A percentile compares a stretch with the other conserved stretches of the same genome.
Conservation (phyloP, 192 early-diverging fungal species). For the Coemansia sp. region DNA sequence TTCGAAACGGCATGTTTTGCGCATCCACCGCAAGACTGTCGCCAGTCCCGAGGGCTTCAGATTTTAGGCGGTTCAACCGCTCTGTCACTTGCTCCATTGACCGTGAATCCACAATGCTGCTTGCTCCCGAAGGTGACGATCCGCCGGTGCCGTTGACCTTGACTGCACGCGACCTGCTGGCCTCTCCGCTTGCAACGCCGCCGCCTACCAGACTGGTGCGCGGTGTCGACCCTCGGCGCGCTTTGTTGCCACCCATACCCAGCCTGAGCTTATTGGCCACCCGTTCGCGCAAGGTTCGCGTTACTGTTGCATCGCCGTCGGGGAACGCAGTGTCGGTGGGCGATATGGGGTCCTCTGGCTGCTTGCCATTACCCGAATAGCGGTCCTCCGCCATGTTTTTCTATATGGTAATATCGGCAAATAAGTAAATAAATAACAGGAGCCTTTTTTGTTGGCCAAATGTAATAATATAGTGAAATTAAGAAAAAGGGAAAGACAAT, state of each 20-base stretch:
- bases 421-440: not conserved
- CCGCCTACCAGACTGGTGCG: conserved; percentile 22
- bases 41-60: conserved; percentile 6
- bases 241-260: conserved; percentile 37
- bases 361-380: not conserved
- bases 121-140: conserved; percentile 4
- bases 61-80: conserved; percentile 24
- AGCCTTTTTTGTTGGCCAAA: not conserved
- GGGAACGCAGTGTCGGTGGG: not conserved
- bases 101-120: conserved; percentile 2
- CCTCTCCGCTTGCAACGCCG: not conserved
- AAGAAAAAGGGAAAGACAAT: conserved; percentile 10
- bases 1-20: conserved; percentile 22
- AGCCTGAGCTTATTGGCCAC: conserved; percentile 13
- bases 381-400: not conserved
- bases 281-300: conserved; percentile 19
- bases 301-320: conserved; percentile 4
- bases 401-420: not conserved
- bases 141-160: conserved; percentile 5
- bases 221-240: conserved; percentile 34
- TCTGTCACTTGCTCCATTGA: conserved; percentile 25
- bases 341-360: not conserved
- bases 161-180: not conserved
- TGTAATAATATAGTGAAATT: conserved; percentile 8
- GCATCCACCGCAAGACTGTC: not conserved